Evolutionary conservation across 1,284 basidiomycete species (phyloP).

Genomic region (Sporisorium reilianum): DNA sequence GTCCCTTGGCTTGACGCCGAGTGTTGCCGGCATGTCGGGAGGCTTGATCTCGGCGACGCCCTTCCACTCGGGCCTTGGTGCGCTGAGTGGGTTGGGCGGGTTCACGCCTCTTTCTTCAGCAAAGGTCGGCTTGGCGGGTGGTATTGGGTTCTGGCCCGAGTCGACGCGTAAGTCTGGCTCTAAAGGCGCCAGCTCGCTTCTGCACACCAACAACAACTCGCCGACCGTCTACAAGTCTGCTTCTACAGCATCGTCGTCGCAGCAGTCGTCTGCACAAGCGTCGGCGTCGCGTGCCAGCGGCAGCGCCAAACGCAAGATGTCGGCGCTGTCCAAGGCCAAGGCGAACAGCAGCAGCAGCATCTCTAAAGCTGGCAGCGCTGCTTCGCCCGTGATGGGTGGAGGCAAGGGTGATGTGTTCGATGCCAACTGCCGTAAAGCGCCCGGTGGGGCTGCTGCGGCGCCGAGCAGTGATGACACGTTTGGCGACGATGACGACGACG

Average conservation of each 20-base stretch:
- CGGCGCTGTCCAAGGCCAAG: background rate
- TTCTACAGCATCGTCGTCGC: background rate
- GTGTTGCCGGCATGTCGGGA: constrained; percentile 45
- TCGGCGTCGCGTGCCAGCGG: background rate
- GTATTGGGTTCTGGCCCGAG: constrained; percentile 32
- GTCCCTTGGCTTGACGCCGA: constrained; percentile 57
- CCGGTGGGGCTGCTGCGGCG: background rate
- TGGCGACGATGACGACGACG: constrained; percentile 36
- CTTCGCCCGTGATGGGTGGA: constrained; percentile 3
- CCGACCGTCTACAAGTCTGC: constrained; percentile 35
- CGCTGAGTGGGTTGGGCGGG: constrained; percentile 29
- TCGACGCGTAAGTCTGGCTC: constrained; percentile 21
- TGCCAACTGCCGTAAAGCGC: constrained; percentile 9
- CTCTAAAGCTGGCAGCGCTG: constrained; percentile 11
- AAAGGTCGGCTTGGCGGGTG: constrained; percentile 14
- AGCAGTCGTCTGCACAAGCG: background rate
- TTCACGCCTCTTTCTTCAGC: constrained; percentile 40
- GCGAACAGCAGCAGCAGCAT: no score
- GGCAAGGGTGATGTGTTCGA: constrained; percentile 38
- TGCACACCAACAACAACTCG: constrained; percentile 9
- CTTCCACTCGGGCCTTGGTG: constrained; percentile 38
- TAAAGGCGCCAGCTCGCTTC: constrained; percentile 2
- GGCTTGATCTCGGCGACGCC: constrained; percentile 29
- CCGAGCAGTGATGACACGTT: constrained; percentile 38
- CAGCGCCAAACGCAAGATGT: constrained; percentile 15